Evolutionary conservation across 768 basidiomycete species (phyloP), one percentile per base, ranked within the genome.

Genomic region (Podaxis carcinomalis): DNA sequence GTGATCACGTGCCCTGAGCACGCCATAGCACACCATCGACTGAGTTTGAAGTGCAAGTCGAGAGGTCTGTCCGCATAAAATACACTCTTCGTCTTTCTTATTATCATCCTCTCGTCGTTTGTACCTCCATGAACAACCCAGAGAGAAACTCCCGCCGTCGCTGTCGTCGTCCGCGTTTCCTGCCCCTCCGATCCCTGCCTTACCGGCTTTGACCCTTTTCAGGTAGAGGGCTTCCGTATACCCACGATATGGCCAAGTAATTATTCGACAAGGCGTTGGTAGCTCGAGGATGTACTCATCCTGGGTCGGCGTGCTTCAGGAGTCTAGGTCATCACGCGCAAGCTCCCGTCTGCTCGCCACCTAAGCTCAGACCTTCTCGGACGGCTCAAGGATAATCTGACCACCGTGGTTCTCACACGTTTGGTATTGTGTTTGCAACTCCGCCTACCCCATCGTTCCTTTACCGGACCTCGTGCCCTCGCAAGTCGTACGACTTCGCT

Each of bases 1-100:
- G 32, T 32, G 7, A 9, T 32, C 51, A 52, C 51, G 35, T 49
- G 47, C 9, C 47, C 3, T 16, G 40, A 73, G 70, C 72, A 73
- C 73, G 72, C 73, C 66, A 77, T 74, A 75, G 76, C 77, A 78
- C 77, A 66, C 74, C 73, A 78, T 77, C 73, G 75, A 72, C 75
- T 74, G 74, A 73, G 74, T 76, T 77, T 74, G 65, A 74, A 73
- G 68, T 39, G 37, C 52, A 27, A 51, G 64, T 72, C 72, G 66
- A 73, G 72, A 73, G 57, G 68, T 71, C 66, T 56, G 47, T 28
- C 28, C 11, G 44, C 27, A 5, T 42, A 16, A 40, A 56, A 62
- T 59, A 59, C 64, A 62, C 66, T 63, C 61, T 49, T 56, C 49
- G 49, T 61, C 52, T 57, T 47, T 32, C 32, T 16, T 35, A 10